phyloP scores from a whole-genome alignment of 176 grass and related monocot genomes.

The bread wheat (Triticum aestivum) region DNA sequence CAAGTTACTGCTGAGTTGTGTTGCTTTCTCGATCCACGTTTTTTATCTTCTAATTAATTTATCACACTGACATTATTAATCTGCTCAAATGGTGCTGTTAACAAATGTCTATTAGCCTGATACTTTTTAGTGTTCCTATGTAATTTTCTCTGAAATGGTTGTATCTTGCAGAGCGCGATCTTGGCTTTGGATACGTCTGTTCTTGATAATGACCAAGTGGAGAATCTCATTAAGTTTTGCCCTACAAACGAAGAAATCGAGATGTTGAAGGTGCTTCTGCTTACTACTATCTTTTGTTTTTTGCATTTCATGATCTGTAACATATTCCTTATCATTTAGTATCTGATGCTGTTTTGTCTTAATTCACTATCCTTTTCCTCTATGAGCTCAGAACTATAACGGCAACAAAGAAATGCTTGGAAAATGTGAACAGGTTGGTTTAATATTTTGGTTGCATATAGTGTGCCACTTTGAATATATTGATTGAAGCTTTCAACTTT shows the following conservation, averaged over 20 bases:
- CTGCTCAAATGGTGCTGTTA: conserved; percentile 9
- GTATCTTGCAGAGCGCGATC: conserved; percentile 64
- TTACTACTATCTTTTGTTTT: background rate
- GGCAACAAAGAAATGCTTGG: conserved; percentile 96
- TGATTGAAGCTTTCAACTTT: conserved; percentile 34
- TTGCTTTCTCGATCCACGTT: background rate
- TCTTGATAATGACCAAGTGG: conserved; percentile 97
- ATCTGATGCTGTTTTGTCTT: conserved; percentile 26
- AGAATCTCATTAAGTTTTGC: conserved; percentile 99
- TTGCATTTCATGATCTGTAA: conserved; percentile 5
- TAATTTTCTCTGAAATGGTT: conserved; percentile 19
- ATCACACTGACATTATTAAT: conserved; percentile 12
- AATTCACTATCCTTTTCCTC: background rate
- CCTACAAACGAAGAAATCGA: conserved; percentile 98
- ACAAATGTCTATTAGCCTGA: background rate
- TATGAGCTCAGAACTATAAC: conserved; percentile 58
- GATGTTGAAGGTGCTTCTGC: conserved; percentile 77
- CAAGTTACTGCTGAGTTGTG: conserved; percentile 15
- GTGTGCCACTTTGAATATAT: conserved; percentile 11
- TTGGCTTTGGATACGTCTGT: conserved; percentile 82
- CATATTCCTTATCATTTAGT: background rate
- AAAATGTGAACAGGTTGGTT: conserved; percentile 93
- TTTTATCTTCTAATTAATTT: conserved; percentile 27
- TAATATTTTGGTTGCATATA: conserved; percentile 24
- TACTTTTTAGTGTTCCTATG: conserved; percentile 13